Percentiles rank a stretch among this genome's conserved stretches.
These are phyloP conservation scores for Nematocida sp. DNA, from an alignment of 371 early-diverging fungal genomes.

Conservation along the genomic window DNA sequence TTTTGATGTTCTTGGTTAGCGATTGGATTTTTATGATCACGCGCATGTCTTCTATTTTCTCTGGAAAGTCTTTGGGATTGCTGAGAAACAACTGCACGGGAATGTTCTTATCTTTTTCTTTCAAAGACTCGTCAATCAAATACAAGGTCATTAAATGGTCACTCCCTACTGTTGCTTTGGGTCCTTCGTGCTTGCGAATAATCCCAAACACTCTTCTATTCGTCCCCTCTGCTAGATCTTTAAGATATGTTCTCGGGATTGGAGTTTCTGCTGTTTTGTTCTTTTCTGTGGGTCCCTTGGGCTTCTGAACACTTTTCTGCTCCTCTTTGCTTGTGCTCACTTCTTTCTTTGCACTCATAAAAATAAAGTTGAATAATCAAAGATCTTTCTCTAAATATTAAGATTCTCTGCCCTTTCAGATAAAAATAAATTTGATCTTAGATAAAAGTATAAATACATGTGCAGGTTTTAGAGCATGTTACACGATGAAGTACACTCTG, in stretches of 20 bases:
- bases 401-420: too few species aligned
- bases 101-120: not conserved
- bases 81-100: not conserved
- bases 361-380: too few species aligned
- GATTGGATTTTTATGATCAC: slow-evolving; percentile 1
- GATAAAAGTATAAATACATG: too few species aligned
- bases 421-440: too few species aligned
- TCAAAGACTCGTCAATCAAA: not conserved
- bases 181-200: not conserved
- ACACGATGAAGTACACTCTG: too few species aligned
- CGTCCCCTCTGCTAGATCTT: not conserved
- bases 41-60: not conserved
- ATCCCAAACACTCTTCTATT: not conserved
- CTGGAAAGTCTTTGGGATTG: slow-evolving; percentile 12
- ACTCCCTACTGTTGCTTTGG: not conserved
- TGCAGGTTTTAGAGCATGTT: too few species aligned
- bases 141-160: not conserved
- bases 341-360: too few species aligned
- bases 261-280: not conserved
- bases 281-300: not conserved
- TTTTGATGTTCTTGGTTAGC: not conserved
- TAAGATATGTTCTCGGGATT: not conserved
- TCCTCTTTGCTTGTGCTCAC: too few species aligned
- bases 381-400: too few species aligned
- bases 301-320: too few species aligned